Percentiles rank a stretch among this genome's conserved stretches.
Conservation (phyloP, 176 grass and related monocot species). For the Phragmites australis region DNA sequence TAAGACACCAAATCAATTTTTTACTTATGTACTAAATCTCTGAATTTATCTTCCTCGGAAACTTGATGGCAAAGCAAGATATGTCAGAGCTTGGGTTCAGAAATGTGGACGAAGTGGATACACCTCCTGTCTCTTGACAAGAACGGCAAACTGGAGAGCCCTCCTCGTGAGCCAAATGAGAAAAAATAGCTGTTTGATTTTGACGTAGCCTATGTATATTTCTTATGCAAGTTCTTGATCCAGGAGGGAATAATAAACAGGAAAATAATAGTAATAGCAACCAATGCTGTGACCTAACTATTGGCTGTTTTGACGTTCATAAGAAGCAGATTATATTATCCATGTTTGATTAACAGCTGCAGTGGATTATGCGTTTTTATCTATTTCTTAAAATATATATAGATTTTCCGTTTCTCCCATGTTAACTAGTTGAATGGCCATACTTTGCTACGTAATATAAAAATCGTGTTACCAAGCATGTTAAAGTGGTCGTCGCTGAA, state of each 20-base stretch:
- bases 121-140: conserved; percentile 24
- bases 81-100: conserved; percentile 77
- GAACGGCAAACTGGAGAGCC: conserved; percentile 15
- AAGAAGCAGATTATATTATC: neutral
- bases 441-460: neutral
- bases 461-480: too few species aligned
- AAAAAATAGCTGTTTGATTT: conserved; percentile 38
- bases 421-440: neutral
- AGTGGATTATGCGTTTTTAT: neutral
- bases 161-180: conserved; percentile 10
- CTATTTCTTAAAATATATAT: too few species aligned
- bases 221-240: neutral
- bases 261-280: neutral
- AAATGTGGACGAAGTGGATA: conserved; percentile 10
- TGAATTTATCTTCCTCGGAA: conserved; percentile 43
- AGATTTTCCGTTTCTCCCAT: neutral
- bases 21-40: neutral
- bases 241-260: conserved; percentile 8
- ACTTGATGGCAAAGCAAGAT: conserved; percentile 82
- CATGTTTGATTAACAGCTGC: neutral
- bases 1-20: neutral
- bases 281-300: neutral
- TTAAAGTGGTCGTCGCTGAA: too few species aligned
- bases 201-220: conserved; percentile 1
- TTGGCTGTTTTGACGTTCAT: neutral